Evolutionary conservation across 208 protist genomes (phyloP).

Genomic region (Leishmania mexicana): DNA sequence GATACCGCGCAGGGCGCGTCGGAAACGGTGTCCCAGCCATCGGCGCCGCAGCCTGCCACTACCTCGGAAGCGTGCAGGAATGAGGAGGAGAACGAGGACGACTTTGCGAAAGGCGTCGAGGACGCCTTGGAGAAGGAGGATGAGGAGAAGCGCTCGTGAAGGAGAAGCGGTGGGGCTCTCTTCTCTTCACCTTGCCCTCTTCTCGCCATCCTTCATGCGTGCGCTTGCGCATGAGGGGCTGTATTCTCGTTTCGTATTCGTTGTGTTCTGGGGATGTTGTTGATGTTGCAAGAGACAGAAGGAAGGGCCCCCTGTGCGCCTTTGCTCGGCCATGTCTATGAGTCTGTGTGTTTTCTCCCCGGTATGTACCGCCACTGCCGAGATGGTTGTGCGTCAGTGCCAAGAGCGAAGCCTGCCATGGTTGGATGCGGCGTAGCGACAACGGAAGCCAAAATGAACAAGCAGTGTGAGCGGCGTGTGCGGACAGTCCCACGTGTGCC

Average conservation of each 20-base stretch:
- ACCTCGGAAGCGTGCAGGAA: constrained; percentile 15
- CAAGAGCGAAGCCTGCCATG: no score
- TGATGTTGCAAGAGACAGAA: not conserved
- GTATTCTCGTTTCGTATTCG: not conserved
- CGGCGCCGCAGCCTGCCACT: constrained; percentile 2
- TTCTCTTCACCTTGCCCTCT: no score
- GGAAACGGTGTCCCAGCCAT: not conserved
- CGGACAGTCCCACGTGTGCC: not conserved
- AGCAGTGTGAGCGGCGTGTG: not conserved
- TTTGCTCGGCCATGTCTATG: not conserved
- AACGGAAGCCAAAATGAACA: not conserved
- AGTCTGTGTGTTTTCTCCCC: not conserved
- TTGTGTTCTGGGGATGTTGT: not conserved
- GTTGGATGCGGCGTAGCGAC: not conserved
- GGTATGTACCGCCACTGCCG: not conserved
- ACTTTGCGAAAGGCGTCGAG: constrained; percentile 42
- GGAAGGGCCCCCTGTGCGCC: not conserved
- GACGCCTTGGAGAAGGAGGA: constrained; percentile 44
- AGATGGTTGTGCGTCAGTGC: not conserved
- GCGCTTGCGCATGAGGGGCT: not conserved
- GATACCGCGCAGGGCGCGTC: constrained; percentile 29
- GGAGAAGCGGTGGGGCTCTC: not conserved
- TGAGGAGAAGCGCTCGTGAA: constrained; percentile 30
- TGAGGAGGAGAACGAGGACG: constrained; percentile 37
- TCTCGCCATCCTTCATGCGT: not conserved